Percentiles rank a stretch among this genome's conserved stretches.
phyloP scores from a whole-genome alignment of 371 early-diverging fungal species.

The Mucor racemosus region DNA sequence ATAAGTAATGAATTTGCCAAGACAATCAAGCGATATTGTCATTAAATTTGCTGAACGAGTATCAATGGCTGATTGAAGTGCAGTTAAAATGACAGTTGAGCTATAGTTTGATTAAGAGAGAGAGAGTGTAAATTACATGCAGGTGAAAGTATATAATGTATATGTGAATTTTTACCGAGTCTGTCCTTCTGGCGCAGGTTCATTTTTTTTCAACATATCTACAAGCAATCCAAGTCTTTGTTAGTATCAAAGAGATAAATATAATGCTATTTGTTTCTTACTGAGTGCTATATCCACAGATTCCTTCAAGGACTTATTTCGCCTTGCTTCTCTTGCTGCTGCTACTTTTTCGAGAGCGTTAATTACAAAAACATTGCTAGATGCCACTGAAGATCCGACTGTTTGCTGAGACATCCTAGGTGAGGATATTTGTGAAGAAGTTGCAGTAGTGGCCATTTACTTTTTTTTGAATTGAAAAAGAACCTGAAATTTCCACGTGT shows the following conservation, averaged over 20 bases:
- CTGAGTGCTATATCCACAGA: conserved; percentile 48
- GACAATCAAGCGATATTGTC: conserved; percentile 68
- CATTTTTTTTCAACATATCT: conserved; percentile 48
- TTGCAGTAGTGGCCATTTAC: conserved; percentile 31
- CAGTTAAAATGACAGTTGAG: conserved; percentile 59
- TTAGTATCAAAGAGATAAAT: background rate
- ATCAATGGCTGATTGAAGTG: conserved; percentile 64
- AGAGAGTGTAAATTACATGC: background rate
- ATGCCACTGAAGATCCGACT: conserved; percentile 32
- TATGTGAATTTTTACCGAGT: conserved; percentile 26
- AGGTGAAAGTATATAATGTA: background rate
- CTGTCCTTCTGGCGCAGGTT: conserved; percentile 48
- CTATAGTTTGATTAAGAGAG: conserved; percentile 22
- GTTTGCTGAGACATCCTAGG: conserved; percentile 25
- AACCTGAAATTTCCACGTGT: conserved; percentile 8
- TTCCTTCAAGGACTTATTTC: conserved; percentile 59
- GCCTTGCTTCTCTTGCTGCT: conserved; percentile 55
- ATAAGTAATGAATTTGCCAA: conserved; percentile 79
- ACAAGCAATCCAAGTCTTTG: background rate
- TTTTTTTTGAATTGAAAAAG: conserved; percentile 9
- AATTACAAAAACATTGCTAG: conserved; percentile 65
- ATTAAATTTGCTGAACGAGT: conserved; percentile 59
- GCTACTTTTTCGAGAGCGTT: conserved; percentile 70
- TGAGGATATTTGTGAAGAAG: conserved; percentile 37
- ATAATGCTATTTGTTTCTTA: conserved; percentile 20